Base-by-base conservation (phyloP, 2,329 filamentous ascomycete genomes). In the Phyllosticta citribraziliensis region DNA sequence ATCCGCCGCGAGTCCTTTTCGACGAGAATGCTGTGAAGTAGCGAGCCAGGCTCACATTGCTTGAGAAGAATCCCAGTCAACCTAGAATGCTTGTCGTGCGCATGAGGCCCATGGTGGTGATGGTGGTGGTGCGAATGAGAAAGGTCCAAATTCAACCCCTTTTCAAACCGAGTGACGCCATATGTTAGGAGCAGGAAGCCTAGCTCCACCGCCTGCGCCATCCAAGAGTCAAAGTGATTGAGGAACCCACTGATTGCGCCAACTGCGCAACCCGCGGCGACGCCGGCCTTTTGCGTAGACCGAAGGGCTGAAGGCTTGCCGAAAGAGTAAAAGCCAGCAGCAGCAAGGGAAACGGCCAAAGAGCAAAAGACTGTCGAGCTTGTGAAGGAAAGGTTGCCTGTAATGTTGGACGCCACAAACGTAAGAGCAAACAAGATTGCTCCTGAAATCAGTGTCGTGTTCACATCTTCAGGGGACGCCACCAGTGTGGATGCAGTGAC, bases 1-100 rank as follows among this genome's bases (percentile, higher is more conserved):
- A 99, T 97, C 53, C 93, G 85, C 62, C 94, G 84, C 17, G 93
- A 97, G 72, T 99, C 93, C 68, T 91, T 91, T 70, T 97, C 93
- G 14, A 87, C 84, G 68, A 99, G 76, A 62, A 99, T 91, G 58
- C 90, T 88, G 70, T 97, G 86, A 19, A 97, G 69, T 35, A 97
- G 80, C 0, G 93, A 92, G 71, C 87, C 90, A 25, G 80, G 79
- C 56, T 87, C 82, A 11, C 86, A 87, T 60, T 83, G 80, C 0
- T 81, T 81, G n/a, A 97, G 79, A 3, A 97, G 73, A 60, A 87
- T 82, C 14, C 80, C 83, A 0, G 93, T 96, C 50, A 96, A 79
- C 55, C 76, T 79, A 0, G 91, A 95, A 51, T 84, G 80, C 55
- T 81, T 75, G 11, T 74, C 74, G 61, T 78, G 75, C 4, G 74